phyloP scores from a whole-genome alignment of 208 protist species.

The Crithidia expoeki region DNA sequence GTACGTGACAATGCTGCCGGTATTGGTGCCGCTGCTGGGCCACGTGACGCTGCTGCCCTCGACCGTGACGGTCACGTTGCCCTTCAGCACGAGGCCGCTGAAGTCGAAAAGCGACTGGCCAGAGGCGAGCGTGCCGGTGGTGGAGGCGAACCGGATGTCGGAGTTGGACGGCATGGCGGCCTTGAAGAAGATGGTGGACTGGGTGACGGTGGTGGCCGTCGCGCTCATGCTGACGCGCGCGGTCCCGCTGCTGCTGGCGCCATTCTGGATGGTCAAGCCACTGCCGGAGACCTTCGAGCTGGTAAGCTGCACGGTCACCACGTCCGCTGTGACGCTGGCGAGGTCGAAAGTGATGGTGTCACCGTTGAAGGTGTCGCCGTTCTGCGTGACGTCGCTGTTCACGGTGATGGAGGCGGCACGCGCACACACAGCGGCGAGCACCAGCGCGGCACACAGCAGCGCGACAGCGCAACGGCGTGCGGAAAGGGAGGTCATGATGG shows the following conservation, averaged over 20 bases:
- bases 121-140: conserved; percentile 13
- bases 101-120: conserved; percentile 34
- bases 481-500: conserved; percentile 3
- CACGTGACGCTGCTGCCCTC: conserved; percentile 18
- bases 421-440: conserved; percentile 22
- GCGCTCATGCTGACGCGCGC: conserved; percentile 22
- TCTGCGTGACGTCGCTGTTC: conserved; percentile 7
- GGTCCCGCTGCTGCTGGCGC: not conserved
- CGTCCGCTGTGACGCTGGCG: not conserved
- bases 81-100: conserved; percentile 13
- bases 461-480: conserved; percentile 14
- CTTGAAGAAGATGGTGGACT: conserved; percentile 13
- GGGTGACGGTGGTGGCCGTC: conserved; percentile 5
- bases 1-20: conserved; percentile 6
- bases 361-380: conserved; percentile 10
- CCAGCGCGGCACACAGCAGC: conserved; percentile 29
- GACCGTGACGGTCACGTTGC: conserved; percentile 18
- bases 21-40: conserved; percentile 1
- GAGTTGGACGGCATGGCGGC: conserved; percentile 24
- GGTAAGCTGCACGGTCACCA: conserved; percentile 23
- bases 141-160: conserved; percentile 27
- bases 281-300: conserved; percentile 22
- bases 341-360: conserved; percentile 22
- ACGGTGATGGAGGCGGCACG: conserved; percentile 6
- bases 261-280: conserved; percentile 11